Base-by-base conservation (phyloP, 768 basidiomycete genomes). In the Mycena venus region DNA sequence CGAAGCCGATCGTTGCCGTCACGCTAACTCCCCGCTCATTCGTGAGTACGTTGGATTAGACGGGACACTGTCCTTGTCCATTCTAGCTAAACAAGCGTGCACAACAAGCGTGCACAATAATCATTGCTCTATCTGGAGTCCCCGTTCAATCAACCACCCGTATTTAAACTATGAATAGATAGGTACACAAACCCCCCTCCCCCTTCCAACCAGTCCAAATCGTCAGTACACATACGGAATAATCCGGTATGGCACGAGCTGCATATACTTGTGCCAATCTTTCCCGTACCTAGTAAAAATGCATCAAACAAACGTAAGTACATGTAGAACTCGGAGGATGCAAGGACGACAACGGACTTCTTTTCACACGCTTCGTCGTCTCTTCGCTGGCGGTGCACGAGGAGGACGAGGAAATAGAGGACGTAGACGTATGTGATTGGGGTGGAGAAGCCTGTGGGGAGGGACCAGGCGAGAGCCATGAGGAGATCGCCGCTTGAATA, bases 361-460 rank as follows among this genome's bases (percentile, higher is more conserved):
- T 92, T 90, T 80, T 91, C 87, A 82, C 98, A 99, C 27, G 91
- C 91, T 80, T 97, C 96, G 75, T 99, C 97, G 82, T 99, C 98
- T 36, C 98, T 90, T 70, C 85, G 87, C 83, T 99, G 96, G 69
- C 98, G 88, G 84, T 99, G 98, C 38, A 96, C 86, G 70, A 99
- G 92, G 31, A 99, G 90, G 38, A 98, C 90, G 3, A 90, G 87
- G 78, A 99, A 99, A 86, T 98, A 99, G 71, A 88, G 80, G 36
- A 95, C 90, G 80, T 99, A 99, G 86, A 97, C 99, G 86, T 99
- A 97, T 5, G 98, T 97, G 81, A 99, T 90, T 29, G 97, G 97
- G 0, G 96, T 97, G 53, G 91, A 86, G 83, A 98, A 96, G 5
- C 95, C 96, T 2, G 96, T 97, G 0, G 97, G 95, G n/a, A 99